phyloP scores from a whole-genome alignment of 2,329 filamentous ascomycete genomes.

The Chaetothyriales sp. region DNA sequence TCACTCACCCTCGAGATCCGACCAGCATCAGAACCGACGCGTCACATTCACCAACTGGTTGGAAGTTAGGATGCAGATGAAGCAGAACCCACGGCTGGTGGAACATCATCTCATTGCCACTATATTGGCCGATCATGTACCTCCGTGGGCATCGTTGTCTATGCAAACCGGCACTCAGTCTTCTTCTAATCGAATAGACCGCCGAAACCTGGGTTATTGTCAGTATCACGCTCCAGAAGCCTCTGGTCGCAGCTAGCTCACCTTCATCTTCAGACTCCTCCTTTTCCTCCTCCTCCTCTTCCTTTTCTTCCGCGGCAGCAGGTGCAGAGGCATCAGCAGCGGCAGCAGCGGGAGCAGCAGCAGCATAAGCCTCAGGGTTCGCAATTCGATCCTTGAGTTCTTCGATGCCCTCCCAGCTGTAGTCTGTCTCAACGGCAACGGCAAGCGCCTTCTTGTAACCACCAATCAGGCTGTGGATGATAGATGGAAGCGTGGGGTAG shows the following conservation, averaged over 20 bases:
- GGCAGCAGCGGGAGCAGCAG: conserved; percentile 55
- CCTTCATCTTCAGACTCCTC: conserved; percentile 49
- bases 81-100: conserved; percentile 3
- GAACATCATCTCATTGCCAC: conserved; percentile 19
- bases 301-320: conserved; percentile 46
- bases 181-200: conserved; percentile 57
- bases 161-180: not conserved
- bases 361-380: conserved; percentile 93
- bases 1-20: conserved; percentile 8
- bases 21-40: not conserved
- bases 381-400: conserved; percentile 99
- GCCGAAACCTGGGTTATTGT: conserved; percentile 48
- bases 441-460: conserved; percentile 92
- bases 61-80: conserved; percentile 5
- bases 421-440: conserved; percentile 78
- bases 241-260: conserved; percentile 27
- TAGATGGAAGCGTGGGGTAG: conserved; percentile 91
- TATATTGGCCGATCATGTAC: conserved; percentile 20
- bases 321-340: conserved; percentile 39
- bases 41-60: not conserved
- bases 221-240: conserved; percentile 33
- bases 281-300: conserved; percentile 53
- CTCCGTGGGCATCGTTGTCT: not conserved
- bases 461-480: conserved; percentile 96
- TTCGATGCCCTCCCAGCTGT: conserved; percentile 89